Conservation (phyloP, 768 basidiomycete species). For the Naematelia aurantialba region DNA sequence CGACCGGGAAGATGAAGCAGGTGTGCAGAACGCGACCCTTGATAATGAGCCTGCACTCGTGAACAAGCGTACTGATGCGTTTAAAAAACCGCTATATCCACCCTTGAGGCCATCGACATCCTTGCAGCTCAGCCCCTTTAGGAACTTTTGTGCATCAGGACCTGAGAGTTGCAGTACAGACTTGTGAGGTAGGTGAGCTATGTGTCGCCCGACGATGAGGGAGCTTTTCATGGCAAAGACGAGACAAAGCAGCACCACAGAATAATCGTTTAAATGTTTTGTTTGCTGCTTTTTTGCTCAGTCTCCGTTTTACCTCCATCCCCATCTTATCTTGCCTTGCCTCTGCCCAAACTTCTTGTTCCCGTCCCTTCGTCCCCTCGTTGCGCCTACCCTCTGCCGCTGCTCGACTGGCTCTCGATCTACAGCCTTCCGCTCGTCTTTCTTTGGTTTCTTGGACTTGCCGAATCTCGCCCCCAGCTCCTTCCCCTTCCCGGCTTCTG, state of each 20-base stretch:
- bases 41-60: not conserved
- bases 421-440: not conserved
- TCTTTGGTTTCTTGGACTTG: not conserved
- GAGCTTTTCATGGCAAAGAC: not conserved
- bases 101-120: slow-evolving; percentile 56
- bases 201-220: not conserved
- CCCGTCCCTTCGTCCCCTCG: not conserved
- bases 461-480: not conserved
- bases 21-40: slow-evolving; percentile 89
- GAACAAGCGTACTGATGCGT: slow-evolving; percentile 64
- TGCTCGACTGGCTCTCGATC: too few species aligned
- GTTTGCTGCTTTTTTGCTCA: not conserved
- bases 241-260: not conserved
- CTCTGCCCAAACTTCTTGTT: not conserved
- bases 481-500: not conserved
- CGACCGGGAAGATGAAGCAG: slow-evolving; percentile 69
- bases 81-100: slow-evolving; percentile 70
- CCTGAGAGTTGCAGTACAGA: slow-evolving; percentile 73
- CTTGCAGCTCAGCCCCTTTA: slow-evolving; percentile 68
- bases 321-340: not conserved
- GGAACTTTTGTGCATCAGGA: slow-evolving; percentile 72
- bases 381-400: not conserved
- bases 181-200: slow-evolving; percentile 63
- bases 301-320: not conserved
- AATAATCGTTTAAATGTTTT: not conserved